phyloP scores from a whole-genome alignment of 768 basidiomycete genomes.

The Hypholoma sublateritium region DNA sequence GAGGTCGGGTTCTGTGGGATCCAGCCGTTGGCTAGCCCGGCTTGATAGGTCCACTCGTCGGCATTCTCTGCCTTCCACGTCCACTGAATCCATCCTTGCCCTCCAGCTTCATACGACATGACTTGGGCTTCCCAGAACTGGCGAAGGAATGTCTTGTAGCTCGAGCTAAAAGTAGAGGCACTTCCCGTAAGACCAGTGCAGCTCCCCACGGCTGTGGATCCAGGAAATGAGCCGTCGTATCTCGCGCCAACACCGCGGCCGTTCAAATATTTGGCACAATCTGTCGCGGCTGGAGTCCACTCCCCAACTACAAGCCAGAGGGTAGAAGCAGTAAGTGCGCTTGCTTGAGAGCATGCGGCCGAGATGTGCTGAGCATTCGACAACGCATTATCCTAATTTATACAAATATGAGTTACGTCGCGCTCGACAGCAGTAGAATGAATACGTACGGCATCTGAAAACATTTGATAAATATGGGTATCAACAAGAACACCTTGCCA shows the following conservation, averaged over 20 bases:
- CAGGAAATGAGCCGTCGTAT: conserved; percentile 63
- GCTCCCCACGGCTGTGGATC: conserved; percentile 68
- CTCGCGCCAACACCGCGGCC: conserved; percentile 73
- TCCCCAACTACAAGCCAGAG: conserved; percentile 89
- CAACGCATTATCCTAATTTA: conserved; percentile 43
- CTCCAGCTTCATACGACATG: conserved; percentile 64
- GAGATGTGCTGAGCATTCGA: conserved; percentile 56
- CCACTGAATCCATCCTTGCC: conserved; percentile 75
- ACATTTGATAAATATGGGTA: conserved; percentile 80
- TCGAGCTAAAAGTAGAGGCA: conserved; percentile 70
- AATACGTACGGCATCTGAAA: conserved; percentile 51
- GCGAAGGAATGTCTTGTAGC: conserved; percentile 80
- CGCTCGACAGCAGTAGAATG: background rate
- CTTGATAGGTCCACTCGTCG: conserved; percentile 90
- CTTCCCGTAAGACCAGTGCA: conserved; percentile 74
- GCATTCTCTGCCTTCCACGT: conserved; percentile 83
- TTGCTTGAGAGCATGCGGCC: conserved; percentile 51
- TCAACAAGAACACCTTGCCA: conserved; percentile 74
- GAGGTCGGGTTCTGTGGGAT: conserved; percentile 64
- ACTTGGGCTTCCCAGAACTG: conserved; percentile 87
- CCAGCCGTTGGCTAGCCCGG: conserved; percentile 79
- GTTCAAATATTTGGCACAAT: conserved; percentile 82
- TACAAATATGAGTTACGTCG: background rate
- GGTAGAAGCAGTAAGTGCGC: conserved; percentile 48
- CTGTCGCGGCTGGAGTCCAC: conserved; percentile 78